Conservation (phyloP, 495 filamentous ascomycete genomes). For the Talaromyces stipitatus region DNA sequence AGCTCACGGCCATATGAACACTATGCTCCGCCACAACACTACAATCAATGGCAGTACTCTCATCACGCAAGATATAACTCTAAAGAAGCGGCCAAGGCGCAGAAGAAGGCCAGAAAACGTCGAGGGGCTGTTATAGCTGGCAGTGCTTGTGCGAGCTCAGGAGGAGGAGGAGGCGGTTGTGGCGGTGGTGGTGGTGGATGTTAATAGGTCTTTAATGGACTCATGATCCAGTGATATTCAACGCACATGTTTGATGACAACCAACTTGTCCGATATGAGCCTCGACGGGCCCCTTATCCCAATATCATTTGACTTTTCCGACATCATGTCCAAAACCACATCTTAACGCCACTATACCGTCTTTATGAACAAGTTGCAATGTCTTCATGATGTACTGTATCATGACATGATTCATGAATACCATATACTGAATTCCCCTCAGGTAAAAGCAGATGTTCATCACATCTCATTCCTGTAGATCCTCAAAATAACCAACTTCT, state of each 20-base stretch:
- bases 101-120: neutral
- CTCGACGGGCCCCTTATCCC: too few species aligned
- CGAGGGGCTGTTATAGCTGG: neutral
- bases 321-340: too few species aligned
- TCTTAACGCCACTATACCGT: neutral
- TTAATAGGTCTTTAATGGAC: neutral
- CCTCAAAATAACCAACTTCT: constrained; percentile 74
- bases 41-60: neutral
- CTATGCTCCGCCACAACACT: neutral
- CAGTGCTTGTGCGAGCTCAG: neutral
- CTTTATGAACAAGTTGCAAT: too few species aligned
- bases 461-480: constrained; percentile 50
- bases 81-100: neutral
- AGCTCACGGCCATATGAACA: neutral
- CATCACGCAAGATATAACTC: neutral
- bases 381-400: neutral
- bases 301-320: too few species aligned
- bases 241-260: too few species aligned
- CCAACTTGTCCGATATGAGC: too few species aligned
- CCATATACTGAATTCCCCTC: neutral
- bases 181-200: neutral
- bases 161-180: neutral
- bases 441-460: neutral
- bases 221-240: too few species aligned
- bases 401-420: neutral